Base-by-base conservation (phyloP, 495 filamentous ascomycete species). In the Cryomyces antarcticus region DNA sequence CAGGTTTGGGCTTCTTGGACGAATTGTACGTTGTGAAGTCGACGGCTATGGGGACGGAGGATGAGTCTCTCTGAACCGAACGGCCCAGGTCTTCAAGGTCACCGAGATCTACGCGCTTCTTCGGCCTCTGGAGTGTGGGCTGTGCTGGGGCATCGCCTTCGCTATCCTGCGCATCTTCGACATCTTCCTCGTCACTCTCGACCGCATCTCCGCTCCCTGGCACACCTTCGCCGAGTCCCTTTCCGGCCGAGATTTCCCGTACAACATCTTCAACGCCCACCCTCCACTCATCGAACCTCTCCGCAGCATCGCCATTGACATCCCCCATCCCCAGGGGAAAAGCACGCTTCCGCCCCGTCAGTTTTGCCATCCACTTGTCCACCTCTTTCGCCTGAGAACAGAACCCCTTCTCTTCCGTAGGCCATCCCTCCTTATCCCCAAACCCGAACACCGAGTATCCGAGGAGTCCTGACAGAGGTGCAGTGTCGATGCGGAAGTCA, bases 391-490 rank as follows among this genome's bases (percentile, higher is more conserved):
- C 88, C 54, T 96, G 86, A 30, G 78, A 81, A 54, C 88, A 94
- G 58, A 82, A 96, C 0, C 87, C 88, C 49, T 92, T 82, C 43
- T 80, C 77, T 52, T 87, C 83, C 0, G 77, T 82, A 2, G 84
- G 81, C 88, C 88, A 96, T 37, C 79, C 84, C 55, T 87, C 80
- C 43, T 71, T 73, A 55, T 96, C 88, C 13, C 88, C 88, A 50
- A 94, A 78, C 0, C 88, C 88, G 65, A 95, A 95, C 2, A 96
- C 88, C 0, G 80, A 81, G 52, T 92, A 96, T 7, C 88, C 88
- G 4, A 83, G 63, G 34, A 95, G 60, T 7, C 62, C 62, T 0
- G 78, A 77, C 36, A 96, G 58, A 0, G 89, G 79, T 1, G 81
- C 78, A 0, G 85, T 93, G 56, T 94, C 85, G 46, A 96, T 89